phyloP scores from a whole-genome alignment of 805 yeast species.

The Candida takata region DNA sequence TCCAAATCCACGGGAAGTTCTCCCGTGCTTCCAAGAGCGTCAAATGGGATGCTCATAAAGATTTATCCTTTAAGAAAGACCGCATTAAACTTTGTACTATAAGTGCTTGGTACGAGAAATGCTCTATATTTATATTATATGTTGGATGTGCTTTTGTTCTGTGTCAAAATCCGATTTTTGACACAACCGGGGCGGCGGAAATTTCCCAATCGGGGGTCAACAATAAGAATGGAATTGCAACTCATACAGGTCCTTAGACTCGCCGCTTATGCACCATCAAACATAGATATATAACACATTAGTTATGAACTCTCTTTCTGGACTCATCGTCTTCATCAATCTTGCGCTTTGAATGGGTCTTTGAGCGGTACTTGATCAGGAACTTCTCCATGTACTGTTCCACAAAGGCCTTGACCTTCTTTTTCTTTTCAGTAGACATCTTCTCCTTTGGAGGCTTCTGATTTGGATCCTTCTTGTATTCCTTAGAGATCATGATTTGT shows the following conservation, averaged over 20 bases:
- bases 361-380: slow-evolving; percentile 39
- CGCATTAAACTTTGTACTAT: no score
- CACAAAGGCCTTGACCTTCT: slow-evolving; percentile 62
- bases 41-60: no score
- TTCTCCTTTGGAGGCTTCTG: slow-evolving; percentile 47
- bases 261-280: neutral
- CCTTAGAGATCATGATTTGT: slow-evolving; percentile 60
- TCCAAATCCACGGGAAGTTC: slow-evolving; percentile 2
- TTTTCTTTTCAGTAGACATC: slow-evolving; percentile 54
- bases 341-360: slow-evolving; percentile 12
- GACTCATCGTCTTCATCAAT: slow-evolving; percentile 3
- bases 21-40: neutral
- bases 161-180: no score
- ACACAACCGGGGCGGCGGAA: no score
- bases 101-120: no score
- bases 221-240: no score
- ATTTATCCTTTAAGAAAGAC: no score
- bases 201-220: no score
- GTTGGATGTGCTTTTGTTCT: no score
- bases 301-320: slow-evolving; percentile 1
- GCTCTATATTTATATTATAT: no score
- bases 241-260: no score
- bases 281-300: neutral
- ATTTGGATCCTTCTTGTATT: slow-evolving; percentile 47
- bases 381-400: slow-evolving; percentile 62